Base-by-base conservation (phyloP, 2,329 filamentous ascomycete species). In the Phialemoniopsis sp. region DNA sequence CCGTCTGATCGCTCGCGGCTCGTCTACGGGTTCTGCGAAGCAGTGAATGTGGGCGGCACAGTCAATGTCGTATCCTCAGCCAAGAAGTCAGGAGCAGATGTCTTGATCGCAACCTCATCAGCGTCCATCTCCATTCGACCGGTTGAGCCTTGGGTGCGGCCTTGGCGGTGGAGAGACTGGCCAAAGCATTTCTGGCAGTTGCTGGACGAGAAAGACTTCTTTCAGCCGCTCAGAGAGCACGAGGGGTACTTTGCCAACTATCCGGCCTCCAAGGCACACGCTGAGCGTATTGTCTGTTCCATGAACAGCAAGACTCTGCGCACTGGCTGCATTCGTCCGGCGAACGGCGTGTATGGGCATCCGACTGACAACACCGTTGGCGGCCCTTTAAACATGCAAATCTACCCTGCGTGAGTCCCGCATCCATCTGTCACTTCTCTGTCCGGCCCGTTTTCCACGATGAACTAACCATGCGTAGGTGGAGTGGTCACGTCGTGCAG, bases 311-410 rank as follows among this genome's bases (percentile, higher is more conserved):
- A 40, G 50, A 43, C 5, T 54, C 60, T 78, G 43, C 61, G 72
- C 6, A 76, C 73, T 0, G 73, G 73, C 15, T 65, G 63, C 46
- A 72, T 78, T 39, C 59, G 73, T 3, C 73, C 73, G 1, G 66
- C 67, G 3, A 74, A 76, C 45, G 69, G 68, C 4, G 64, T 78
- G 12, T 77, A 77, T 42, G 73, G 73, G 4, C 64, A 72, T 34
- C 67, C 67, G 2, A 67, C 60, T 4, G 68, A 75, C 46, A 68
- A 67, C 29, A 61, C 70, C 4, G 61, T 70, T 2, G 67, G 66
- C 2, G 51, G 61, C 1, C 67, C 69, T 34, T 49, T 75, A 30
- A 57, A 54, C 15, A 57, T 53, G 28, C 52, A 54, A 1, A 53
- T 63, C 2, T 52, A 55, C 36, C 66, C 67, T 8, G 66, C 66